Base-by-base conservation (phyloP, 345 rosid genomes). In the Trapa bicornis region DNA sequence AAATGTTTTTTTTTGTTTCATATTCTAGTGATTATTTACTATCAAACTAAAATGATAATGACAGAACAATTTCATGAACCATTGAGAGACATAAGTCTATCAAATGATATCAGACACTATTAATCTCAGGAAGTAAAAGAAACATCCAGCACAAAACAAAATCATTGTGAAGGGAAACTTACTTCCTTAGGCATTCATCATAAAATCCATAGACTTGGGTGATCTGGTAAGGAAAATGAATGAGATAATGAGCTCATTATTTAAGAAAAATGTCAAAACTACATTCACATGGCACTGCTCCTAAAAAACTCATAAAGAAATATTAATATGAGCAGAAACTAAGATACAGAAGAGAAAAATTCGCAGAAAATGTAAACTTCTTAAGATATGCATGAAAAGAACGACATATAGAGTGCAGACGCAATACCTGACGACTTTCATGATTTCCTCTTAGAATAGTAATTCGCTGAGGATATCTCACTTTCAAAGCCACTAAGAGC, bases 131-230 rank as follows among this genome's bases (percentile, higher is more conserved):
- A 54, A 54, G 8, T 7, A 58, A 32, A 58, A 58, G 16, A 58
- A 29, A 58, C 10, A 58, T 58, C 1, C 15, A 58, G 63, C 37
- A 58, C 63, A 58, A 42, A 65, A 2, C 16, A 37, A 12, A 16
- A 13, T 64, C 47, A 52, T 65, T 38, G 74, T 29, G 42, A 3
- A 75, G 76, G 76, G 78, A 68, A 77, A 94, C 99, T 91, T 78
- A 94, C 99, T 94, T 94, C 67, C 99, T 83, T 70, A 94, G 85
- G 68, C 99, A 94, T 79, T 94, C 99, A 61, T 94, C 99, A 72
- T 94, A 94, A 78, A 94, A 94, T 65, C 99, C 99, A 79, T 94
- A 94, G 73, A 94, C 99, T 77, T 94, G 99, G 76, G 99, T 94
- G 67, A 94, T 94, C 99, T 94, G 96, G 75, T 74, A 83, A 63